Percentiles rank a stretch among this genome's conserved stretches.
phyloP scores from a whole-genome alignment of 495 filamentous ascomycete species.

The Talaromyces adpressus region DNA sequence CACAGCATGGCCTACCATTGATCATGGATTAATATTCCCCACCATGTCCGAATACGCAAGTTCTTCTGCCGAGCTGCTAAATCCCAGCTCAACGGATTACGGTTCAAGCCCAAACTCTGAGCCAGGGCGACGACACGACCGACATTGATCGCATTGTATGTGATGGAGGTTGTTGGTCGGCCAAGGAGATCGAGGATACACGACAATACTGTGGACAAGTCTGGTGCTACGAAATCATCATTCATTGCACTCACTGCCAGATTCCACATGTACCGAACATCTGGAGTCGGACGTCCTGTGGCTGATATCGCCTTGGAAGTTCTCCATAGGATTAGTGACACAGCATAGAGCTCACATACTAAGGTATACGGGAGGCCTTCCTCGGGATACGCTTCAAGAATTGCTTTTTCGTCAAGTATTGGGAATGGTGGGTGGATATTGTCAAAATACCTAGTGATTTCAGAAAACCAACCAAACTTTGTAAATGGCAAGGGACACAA shows the following conservation, averaged over 20 bases:
- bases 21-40: conserved; percentile 29
- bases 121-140: conserved; percentile 22
- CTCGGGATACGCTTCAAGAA: conserved; percentile 15
- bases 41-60: conserved; percentile 24
- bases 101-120: conserved; percentile 24
- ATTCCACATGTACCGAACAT: conserved; percentile 25
- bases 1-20: conserved; percentile 17
- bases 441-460: conserved; percentile 21
- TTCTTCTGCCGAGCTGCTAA: conserved; percentile 18
- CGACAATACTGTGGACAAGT: conserved; percentile 21
- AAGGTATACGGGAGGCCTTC: conserved; percentile 23
- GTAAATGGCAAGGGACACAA: neutral
- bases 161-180: conserved; percentile 20
- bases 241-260: conserved; percentile 24
- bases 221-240: conserved; percentile 23
- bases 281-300: conserved; percentile 16
- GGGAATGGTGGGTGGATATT: conserved; percentile 30
- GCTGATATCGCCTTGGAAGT: conserved; percentile 11
- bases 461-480: neutral
- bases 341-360: conserved; percentile 25
- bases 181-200: conserved; percentile 23
- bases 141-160: conserved; percentile 21
- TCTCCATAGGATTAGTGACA: conserved; percentile 21
- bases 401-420: conserved; percentile 24
- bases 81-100: conserved; percentile 23